phyloP scores from a whole-genome alignment of 495 filamentous ascomycete species.

The Bombardia bombarda region DNA sequence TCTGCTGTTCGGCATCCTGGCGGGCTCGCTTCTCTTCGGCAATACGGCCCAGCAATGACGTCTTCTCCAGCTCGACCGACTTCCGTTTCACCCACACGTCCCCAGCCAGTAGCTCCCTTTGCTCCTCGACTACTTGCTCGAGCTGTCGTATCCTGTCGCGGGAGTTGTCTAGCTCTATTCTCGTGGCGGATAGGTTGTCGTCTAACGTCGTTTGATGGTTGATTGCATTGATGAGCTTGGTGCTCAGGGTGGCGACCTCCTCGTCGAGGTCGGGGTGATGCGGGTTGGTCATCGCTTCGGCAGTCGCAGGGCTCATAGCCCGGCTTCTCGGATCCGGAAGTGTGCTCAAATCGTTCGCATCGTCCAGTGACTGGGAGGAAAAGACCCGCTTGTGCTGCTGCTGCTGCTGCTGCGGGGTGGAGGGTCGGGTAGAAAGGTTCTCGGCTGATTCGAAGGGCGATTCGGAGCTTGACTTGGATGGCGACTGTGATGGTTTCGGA shows the following conservation, averaged over 20 bases:
- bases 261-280: conserved; percentile 71
- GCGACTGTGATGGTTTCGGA: conserved; percentile 10
- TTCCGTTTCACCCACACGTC: conserved; percentile 59
- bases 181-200: conserved; percentile 73
- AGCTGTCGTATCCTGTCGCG: conserved; percentile 58
- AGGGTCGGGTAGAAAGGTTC: conserved; percentile 5
- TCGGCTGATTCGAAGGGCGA: conserved; percentile 11
- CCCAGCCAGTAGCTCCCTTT: conserved; percentile 55
- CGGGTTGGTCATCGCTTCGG: conserved; percentile 13
- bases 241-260: conserved; percentile 85
- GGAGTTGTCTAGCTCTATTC: conserved; percentile 75
- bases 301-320: conserved; percentile 26
- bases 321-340: conserved; percentile 41
- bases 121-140: conserved; percentile 45
- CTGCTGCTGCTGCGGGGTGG: conserved; percentile 24
- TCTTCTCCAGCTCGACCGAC: conserved; percentile 35
- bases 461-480: conserved; percentile 13
- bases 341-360: conserved; percentile 39
- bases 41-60: conserved; percentile 24
- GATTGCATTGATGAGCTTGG: conserved; percentile 93
- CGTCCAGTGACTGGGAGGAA: conserved; percentile 25
- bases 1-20: conserved; percentile 61
- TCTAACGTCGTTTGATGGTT: conserved; percentile 94
- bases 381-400: conserved; percentile 22
- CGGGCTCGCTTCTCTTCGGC: conserved; percentile 63